Evolutionary conservation across 2,329 filamentous ascomycete species (phyloP).

Genomic region (Chaetothyriales sp.): DNA sequence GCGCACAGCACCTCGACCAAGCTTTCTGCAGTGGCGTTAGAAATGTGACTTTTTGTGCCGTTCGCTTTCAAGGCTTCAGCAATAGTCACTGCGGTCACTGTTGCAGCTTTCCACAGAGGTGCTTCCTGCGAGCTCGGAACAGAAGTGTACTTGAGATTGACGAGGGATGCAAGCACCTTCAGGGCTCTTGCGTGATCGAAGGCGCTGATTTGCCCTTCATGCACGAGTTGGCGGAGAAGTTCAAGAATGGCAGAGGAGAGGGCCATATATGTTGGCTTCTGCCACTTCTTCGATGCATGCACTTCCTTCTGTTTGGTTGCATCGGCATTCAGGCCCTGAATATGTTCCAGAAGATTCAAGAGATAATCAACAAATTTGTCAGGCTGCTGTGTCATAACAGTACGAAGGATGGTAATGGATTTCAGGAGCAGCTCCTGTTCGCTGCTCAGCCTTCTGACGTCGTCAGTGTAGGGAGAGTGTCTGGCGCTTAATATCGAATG

Average conservation of each 20-base stretch:
- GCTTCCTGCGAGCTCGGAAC: conserved; percentile 53
- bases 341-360: conserved; percentile 58
- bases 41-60: not conserved
- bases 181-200: not conserved
- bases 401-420: conserved; percentile 10
- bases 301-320: conserved; percentile 4
- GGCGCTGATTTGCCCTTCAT: conserved; percentile 1
- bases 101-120: conserved; percentile 68
- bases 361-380: conserved; percentile 59
- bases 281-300: conserved; percentile 5
- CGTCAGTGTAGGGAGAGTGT: conserved; percentile 17
- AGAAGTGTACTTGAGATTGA: conserved; percentile 69
- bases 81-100: conserved; percentile 53
- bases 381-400: conserved; percentile 30
- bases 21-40: not conserved
- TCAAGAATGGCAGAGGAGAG: conserved; percentile 40
- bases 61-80: conserved; percentile 25
- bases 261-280: conserved; percentile 66
- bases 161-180: conserved; percentile 25
- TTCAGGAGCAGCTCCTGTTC: conserved; percentile 13
- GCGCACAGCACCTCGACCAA: conserved; percentile 27
- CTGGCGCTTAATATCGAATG: conserved; percentile 6
- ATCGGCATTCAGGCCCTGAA: conserved; percentile 33
- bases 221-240: conserved; percentile 5
- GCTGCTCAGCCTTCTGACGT: conserved; percentile 11